phyloP scores from a whole-genome alignment of 2,329 filamentous ascomycete genomes.

The Emmonsia crescens region DNA sequence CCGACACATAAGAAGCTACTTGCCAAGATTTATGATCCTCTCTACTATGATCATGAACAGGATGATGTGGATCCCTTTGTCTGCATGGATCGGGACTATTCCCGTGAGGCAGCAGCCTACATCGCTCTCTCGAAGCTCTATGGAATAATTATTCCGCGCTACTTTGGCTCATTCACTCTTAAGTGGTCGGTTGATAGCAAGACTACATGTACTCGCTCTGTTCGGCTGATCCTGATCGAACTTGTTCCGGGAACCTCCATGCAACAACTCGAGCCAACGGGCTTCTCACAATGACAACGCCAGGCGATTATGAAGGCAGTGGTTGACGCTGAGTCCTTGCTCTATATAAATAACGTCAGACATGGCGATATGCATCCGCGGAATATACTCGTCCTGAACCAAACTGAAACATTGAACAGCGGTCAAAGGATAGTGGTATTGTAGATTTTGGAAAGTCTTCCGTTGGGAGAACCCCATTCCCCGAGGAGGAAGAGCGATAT shows the following conservation, averaged over 20 bases:
- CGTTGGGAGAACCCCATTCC: neutral
- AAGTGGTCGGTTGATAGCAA: neutral
- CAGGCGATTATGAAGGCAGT: constrained; percentile 10
- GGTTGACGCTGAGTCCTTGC: constrained; percentile 8
- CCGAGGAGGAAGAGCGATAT: neutral
- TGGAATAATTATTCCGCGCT: constrained; percentile 2
- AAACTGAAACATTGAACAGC: too few relatives aligned
- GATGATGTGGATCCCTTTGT: constrained; percentile 4
- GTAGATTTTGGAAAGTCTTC: constrained; percentile 6
- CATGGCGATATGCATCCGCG: constrained; percentile 10
- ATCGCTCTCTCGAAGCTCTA: neutral
- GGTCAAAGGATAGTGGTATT: neutral
- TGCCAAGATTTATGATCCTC: constrained; percentile 7
- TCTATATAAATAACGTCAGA: constrained; percentile 8
- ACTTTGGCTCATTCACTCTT: constrained; percentile 5
- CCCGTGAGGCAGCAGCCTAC: constrained; percentile 1
- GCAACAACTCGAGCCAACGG: constrained; percentile 3
- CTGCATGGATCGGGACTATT: neutral
- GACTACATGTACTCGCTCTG: constrained; percentile 4
- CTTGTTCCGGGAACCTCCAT: constrained; percentile 6
- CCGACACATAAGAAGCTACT: neutral
- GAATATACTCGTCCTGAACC: constrained; percentile 6
- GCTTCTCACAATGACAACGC: constrained; percentile 6
- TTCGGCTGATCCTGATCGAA: constrained; percentile 11
- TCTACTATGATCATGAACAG: constrained; percentile 3